A percentile compares a stretch with the other conserved stretches of the same genome.
These are phyloP conservation scores for Sugiyamaella floridensis DNA, from an alignment of 805 yeast genomes.

Conservation along the genomic window DNA sequence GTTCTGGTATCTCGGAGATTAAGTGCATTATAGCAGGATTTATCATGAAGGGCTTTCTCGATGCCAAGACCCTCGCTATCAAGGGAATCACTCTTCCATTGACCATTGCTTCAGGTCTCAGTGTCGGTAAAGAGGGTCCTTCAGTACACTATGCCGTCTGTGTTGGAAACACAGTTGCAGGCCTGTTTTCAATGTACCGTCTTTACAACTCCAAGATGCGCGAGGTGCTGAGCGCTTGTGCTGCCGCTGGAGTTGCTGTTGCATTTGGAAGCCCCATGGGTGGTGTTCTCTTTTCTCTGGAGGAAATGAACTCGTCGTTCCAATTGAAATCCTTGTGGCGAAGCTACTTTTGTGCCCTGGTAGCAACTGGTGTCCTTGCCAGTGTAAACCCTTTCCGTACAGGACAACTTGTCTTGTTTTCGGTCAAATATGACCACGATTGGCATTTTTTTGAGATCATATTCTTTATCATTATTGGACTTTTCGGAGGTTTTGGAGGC, in stretches of 20 bases:
- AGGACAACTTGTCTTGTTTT: constrained; percentile 89
- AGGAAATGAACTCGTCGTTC: constrained; percentile 75
- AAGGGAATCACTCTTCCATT: constrained; percentile 80
- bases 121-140: constrained; percentile 98
- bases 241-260: constrained; percentile 98
- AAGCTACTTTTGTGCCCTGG: constrained; percentile 81
- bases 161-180: constrained; percentile 77
- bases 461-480: constrained; percentile 67
- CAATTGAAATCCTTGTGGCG: constrained; percentile 81
- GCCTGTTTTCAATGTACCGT: constrained; percentile 38
- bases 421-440: constrained; percentile 75
- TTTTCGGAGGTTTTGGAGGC: constrained; percentile 91
- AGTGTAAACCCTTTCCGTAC: constrained; percentile 85
- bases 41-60: constrained; percentile 67
- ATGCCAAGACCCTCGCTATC: constrained; percentile 60
- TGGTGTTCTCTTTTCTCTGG: constrained; percentile 89
- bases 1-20: constrained; percentile 95
- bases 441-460: constrained; percentile 86
- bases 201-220: constrained; percentile 31
- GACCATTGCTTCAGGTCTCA: constrained; percentile 86
- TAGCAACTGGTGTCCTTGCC: constrained; percentile 77
- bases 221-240: constrained; percentile 76
- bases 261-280: constrained; percentile 98
- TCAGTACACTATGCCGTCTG: constrained; percentile 97
- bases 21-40: constrained; percentile 93